These are phyloP conservation scores for Mortierella alpina DNA, from an alignment of 192 early-diverging fungal genomes.

Conservation along the genomic window DNA sequence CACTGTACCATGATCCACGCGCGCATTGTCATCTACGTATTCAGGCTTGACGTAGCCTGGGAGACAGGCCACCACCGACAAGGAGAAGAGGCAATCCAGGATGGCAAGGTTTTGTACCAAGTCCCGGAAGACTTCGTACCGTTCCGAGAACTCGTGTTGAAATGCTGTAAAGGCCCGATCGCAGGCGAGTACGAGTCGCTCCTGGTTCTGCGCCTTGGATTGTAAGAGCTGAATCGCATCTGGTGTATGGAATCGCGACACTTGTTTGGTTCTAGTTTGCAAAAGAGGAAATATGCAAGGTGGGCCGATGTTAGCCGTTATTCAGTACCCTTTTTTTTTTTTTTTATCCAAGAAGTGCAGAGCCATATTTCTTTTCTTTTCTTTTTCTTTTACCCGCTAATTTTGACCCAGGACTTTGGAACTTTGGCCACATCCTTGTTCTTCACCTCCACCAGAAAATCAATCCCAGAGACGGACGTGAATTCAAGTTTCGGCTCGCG, in stretches of 20 bases:
- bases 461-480: constrained; percentile 73
- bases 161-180: constrained; percentile 68
- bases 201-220: constrained; percentile 65
- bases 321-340: not conserved
- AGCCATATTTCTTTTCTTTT: too few relatives aligned
- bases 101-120: constrained; percentile 65
- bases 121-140: constrained; percentile 68
- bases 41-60: constrained; percentile 70
- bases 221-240: constrained; percentile 64
- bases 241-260: constrained; percentile 77
- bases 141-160: constrained; percentile 63
- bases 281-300: too few relatives aligned
- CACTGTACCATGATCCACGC: not conserved
- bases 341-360: not conserved
- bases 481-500: constrained; percentile 64
- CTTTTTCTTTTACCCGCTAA: constrained; percentile 47
- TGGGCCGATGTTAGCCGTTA: not conserved
- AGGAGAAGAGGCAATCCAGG: constrained; percentile 75
- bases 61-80: constrained; percentile 64
- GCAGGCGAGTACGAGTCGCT: constrained; percentile 64
- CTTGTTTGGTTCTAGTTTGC: constrained; percentile 65
- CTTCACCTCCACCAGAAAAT: constrained; percentile 83
- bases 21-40: constrained; percentile 55
- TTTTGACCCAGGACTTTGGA: constrained; percentile 79
- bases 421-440: constrained; percentile 64